Evolutionary conservation across 768 basidiomycete genomes (phyloP).

Genomic region (Sarcodon aspratus): DNA sequence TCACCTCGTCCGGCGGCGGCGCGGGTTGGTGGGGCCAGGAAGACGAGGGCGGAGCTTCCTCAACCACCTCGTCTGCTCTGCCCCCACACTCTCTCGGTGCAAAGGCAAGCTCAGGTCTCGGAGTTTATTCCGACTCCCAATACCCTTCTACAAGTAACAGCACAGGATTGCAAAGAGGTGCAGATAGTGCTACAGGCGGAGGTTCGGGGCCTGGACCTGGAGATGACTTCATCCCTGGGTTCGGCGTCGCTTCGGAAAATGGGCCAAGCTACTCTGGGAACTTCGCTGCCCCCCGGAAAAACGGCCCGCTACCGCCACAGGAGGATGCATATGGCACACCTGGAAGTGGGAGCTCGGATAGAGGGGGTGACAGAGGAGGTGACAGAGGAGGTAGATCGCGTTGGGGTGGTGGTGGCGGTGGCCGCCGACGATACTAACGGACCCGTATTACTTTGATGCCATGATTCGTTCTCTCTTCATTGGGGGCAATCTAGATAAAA

Average conservation of each 20-base stretch:
- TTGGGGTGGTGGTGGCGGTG: conserved; percentile 19
- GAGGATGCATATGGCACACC: conserved; percentile 14
- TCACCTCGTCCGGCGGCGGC: conserved; percentile 27
- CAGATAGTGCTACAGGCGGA: conserved; percentile 9
- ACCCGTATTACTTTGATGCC: neutral
- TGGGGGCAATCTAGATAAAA: no score
- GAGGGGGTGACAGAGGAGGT: conserved; percentile 19
- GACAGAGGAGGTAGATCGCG: conserved; percentile 22
- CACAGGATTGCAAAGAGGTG: neutral
- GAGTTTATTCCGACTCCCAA: no score
- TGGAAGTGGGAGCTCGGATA: conserved; percentile 18
- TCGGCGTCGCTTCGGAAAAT: conserved; percentile 24
- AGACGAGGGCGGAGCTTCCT: conserved; percentile 21
- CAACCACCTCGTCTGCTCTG: no score
- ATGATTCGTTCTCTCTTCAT: no score
- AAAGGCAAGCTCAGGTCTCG: neutral
- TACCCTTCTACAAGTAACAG: no score
- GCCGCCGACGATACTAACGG: conserved; percentile 5
- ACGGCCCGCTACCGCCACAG: neutral
- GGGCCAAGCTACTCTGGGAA: conserved; percentile 1
- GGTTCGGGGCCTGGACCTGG: conserved; percentile 13
- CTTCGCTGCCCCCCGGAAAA: conserved; percentile 3
- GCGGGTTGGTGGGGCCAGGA: conserved; percentile 35
- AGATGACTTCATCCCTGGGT: conserved; percentile 59
- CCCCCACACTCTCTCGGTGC: no score